Evolutionary conservation across 2,329 filamentous ascomycete species (phyloP), one percentile per base, ranked within the genome.

Genomic region (Cordyceps pruinosa): DNA sequence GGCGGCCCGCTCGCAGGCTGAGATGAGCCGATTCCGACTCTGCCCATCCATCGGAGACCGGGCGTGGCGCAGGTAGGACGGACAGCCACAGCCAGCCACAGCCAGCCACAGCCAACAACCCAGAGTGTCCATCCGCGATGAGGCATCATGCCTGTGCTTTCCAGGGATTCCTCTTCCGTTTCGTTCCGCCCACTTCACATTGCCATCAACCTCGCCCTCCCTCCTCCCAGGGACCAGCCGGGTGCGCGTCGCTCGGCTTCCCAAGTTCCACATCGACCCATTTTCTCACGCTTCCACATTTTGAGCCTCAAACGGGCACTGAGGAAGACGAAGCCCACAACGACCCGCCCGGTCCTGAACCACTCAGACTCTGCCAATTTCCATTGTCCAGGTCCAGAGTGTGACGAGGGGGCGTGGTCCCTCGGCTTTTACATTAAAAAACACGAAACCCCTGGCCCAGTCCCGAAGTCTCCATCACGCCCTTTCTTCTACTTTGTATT

Each of bases 401-500:
- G 17, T 6, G 15, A 21, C 37, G 37, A 37, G 30, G 35, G 30
- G 15, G 21, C 44, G 52, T 17, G 42, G 52, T 47, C 44, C n/a
- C 52, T 55, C 51, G 51, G 51, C 51, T 45, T 32, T n/a, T 55
- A 19, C 37, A 37, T n/a, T 12, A 28, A 28, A 19, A 25, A 42
- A 46, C 28, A 37, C 30, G 28, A 9, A n/a, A n/a, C n/a, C 9
- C 34, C 8, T 42, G 25, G 4, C 47, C 21, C 50, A 28, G 44
- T 45, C n/a, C 19, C 17, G 25, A 15, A 6, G 5, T 4, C n/a
- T 35, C n/a, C 28, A 42, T 19, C 39, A 26, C 30, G 58, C 26
- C 51, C 41, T 53, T 44, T 44, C 37, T 23, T 17, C 23, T 23
- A 41, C 35, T 50, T 54, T 65, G 75, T 70, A 78, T 77, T 75